A percentile compares a stretch with the other conserved stretches of the same genome.
phyloP scores from a whole-genome alignment of 352 stramenopile genomes.

The Pythium chondricola region DNA sequence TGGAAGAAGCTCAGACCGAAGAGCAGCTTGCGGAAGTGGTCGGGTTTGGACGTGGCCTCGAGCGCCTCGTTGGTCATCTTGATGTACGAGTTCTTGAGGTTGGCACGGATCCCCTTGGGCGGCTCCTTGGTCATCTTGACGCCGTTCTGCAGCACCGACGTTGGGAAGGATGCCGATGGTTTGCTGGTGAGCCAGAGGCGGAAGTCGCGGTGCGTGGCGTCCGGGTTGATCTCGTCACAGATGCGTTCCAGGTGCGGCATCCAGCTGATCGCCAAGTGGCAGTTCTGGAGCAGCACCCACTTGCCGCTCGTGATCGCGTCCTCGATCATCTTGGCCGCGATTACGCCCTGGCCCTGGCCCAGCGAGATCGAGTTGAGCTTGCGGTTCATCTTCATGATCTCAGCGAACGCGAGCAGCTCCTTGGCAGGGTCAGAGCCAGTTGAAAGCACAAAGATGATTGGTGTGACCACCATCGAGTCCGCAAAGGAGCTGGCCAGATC shows the following conservation, averaged over 20 bases:
- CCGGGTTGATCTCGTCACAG: slow-evolving; percentile 82
- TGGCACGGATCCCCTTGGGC: slow-evolving; percentile 85
- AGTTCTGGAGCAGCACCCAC: slow-evolving; percentile 91
- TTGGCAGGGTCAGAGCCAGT: slow-evolving; percentile 86
- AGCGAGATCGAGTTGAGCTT: slow-evolving; percentile 88
- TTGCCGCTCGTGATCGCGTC: slow-evolving; percentile 83
- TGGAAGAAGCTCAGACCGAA: slow-evolving; percentile 84
- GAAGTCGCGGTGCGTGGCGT: slow-evolving; percentile 90
- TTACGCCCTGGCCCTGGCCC: slow-evolving; percentile 84
- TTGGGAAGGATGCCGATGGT: slow-evolving; percentile 63
- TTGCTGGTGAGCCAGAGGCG: slow-evolving; percentile 89
- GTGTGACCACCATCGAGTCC: slow-evolving; percentile 80
- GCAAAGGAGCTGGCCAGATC: slow-evolving; percentile 77
- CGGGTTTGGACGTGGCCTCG: slow-evolving; percentile 61
- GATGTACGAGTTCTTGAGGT: slow-evolving; percentile 87
- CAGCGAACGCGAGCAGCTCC: slow-evolving; percentile 83
- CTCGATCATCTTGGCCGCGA: slow-evolving; percentile 86
- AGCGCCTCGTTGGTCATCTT: slow-evolving; percentile 84
- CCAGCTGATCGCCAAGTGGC: slow-evolving; percentile 91
- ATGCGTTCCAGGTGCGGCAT: slow-evolving; percentile 90
- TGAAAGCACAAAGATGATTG: slow-evolving; percentile 90
- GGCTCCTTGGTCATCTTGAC: slow-evolving; percentile 95
- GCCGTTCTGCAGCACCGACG: slow-evolving; percentile 87
- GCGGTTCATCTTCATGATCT: slow-evolving; percentile 77
- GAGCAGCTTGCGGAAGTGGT: slow-evolving; percentile 82